A percentile compares a stretch with the other conserved stretches of the same genome.
Evolutionary conservation across 768 basidiomycete species (phyloP).

Genomic region (Calvatia gigantea): DNA sequence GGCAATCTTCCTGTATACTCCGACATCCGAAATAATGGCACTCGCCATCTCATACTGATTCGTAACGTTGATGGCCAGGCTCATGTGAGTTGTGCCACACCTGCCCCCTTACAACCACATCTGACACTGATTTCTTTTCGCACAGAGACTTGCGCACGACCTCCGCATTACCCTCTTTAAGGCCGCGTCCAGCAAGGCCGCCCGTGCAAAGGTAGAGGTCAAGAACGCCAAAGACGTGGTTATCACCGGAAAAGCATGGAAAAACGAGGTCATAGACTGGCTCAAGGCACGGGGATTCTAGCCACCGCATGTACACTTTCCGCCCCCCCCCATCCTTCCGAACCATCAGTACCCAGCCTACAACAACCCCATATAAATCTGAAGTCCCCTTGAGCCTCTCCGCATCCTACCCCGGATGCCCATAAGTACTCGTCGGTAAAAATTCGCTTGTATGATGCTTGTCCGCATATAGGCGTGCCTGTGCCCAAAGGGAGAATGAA

Average conservation of each 20-base stretch:
- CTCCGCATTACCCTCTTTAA: constrained; percentile 50
- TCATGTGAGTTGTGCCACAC: constrained; percentile 42
- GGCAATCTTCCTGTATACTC: constrained; percentile 75
- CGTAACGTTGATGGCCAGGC: constrained; percentile 67
- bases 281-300: constrained; percentile 65
- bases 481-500: not conserved
- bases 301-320: not conserved
- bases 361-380: not conserved
- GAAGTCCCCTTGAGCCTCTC: not conserved
- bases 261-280: constrained; percentile 58
- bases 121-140: constrained; percentile 11
- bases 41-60: constrained; percentile 54
- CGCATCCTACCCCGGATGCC: not conserved
- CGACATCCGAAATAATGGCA: constrained; percentile 65
- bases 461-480: not conserved
- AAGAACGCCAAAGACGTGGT: constrained; percentile 49
- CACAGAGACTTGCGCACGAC: constrained; percentile 58
- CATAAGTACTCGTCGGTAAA: not conserved
- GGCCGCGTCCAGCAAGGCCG: constrained; percentile 39
- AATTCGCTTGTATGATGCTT: not conserved
- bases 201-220: constrained; percentile 46
- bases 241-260: constrained; percentile 64
- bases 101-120: constrained; percentile 6
- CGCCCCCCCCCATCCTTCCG: not conserved
- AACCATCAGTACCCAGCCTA: not conserved